phyloP scores from a whole-genome alignment of 305 asterid species.

The Solanum hybrid region DNA sequence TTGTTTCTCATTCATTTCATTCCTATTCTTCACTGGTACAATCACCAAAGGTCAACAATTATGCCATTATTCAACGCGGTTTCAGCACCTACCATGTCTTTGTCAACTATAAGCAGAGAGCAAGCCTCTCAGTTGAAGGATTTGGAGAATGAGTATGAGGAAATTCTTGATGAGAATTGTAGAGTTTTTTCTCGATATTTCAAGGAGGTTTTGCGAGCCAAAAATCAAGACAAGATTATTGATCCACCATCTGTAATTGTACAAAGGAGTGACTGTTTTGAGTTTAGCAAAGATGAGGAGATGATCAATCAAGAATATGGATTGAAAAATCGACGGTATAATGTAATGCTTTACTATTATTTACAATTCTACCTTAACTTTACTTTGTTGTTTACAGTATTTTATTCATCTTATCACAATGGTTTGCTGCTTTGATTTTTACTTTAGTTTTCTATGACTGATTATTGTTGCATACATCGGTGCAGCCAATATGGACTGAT shows the following conservation, averaged over 20 bases:
- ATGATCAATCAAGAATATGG: slow-evolving; percentile 25
- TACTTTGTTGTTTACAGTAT: background rate
- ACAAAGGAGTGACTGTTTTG: slow-evolving; percentile 2
- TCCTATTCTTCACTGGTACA: slow-evolving; percentile 49
- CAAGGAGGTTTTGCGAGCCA: slow-evolving; percentile 30
- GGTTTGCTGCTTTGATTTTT: background rate
- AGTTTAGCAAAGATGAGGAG: slow-evolving; percentile 15
- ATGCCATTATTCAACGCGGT: slow-evolving; percentile 22
- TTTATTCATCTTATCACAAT: background rate
- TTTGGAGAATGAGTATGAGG: slow-evolving; percentile 57
- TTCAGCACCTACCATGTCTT: slow-evolving; percentile 11
- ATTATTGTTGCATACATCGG: background rate
- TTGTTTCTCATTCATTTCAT: slow-evolving; percentile 46
- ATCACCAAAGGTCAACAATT: slow-evolving; percentile 24
- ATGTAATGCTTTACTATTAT: slow-evolving; percentile 42
- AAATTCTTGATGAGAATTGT: slow-evolving; percentile 51
- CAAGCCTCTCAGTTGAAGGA: slow-evolving; percentile 41
- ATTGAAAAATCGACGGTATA: slow-evolving; percentile 60
- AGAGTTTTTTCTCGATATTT: slow-evolving; percentile 39
- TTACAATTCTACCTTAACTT: background rate
- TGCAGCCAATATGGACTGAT: slow-evolving; percentile 64
- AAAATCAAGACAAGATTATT: slow-evolving; percentile 12
- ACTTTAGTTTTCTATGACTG: background rate
- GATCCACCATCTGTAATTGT: slow-evolving; percentile 34
- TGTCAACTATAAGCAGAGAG: slow-evolving; percentile 50